Evolutionary conservation across 805 yeast species (phyloP).

Genomic region (Pichia sporocuriosa): DNA sequence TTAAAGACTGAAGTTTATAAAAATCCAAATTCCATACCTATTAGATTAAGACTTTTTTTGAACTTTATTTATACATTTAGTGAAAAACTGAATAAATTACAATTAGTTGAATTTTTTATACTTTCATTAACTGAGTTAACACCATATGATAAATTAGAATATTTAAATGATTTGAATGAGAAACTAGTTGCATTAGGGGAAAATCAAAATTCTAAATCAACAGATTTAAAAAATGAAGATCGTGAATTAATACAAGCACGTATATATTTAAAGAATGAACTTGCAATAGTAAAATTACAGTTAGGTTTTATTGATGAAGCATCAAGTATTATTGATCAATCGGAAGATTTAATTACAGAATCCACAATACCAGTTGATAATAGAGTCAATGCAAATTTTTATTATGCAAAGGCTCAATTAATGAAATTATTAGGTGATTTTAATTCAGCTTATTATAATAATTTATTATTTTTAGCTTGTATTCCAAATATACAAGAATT

Average conservation of each 20-base stretch:
- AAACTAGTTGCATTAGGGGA: conserved; percentile 38
- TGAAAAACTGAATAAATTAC: conserved; percentile 69
- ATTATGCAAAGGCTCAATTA: conserved; percentile 70
- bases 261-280: conserved; percentile 58
- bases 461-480: conserved; percentile 77
- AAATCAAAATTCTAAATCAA: conserved; percentile 25
- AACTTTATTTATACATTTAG: conserved; percentile 63
- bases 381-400: conserved; percentile 75
- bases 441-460: conserved; percentile 73
- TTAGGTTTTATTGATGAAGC: conserved; percentile 50
- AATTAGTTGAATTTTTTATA: conserved; percentile 69
- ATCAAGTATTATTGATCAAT: conserved; percentile 57
- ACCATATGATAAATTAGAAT: conserved; percentile 43
- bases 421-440: conserved; percentile 72
- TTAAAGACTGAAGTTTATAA: conserved; percentile 54
- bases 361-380: conserved; percentile 46
- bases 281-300: conserved; percentile 62
- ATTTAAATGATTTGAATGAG: conserved; percentile 37
- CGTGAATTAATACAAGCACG: conserved; percentile 41
- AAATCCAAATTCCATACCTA: conserved; percentile 41
- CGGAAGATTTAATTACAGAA: conserved; percentile 50
- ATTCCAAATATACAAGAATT: conserved; percentile 42
- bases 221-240: conserved; percentile 28
- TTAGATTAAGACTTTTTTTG: conserved; percentile 62
- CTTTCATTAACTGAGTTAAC: conserved; percentile 38